Percentiles rank a stretch among this genome's conserved stretches.
These are phyloP conservation scores for Taxawa tesnikishii DNA, from an alignment of 2,329 filamentous ascomycete species.

Conservation along the genomic window DNA sequence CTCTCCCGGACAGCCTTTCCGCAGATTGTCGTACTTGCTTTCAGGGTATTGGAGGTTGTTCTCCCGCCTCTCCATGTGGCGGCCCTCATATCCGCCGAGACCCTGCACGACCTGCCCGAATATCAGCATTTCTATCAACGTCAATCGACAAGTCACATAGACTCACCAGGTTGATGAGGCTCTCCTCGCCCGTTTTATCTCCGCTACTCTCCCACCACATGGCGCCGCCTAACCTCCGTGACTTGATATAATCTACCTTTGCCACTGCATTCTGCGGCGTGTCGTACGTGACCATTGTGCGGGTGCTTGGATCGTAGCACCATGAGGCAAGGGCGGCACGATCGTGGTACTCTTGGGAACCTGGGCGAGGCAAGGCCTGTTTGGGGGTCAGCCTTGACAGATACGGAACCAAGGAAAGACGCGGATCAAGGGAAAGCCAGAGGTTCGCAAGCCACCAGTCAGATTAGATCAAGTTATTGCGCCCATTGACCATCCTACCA, in stretches of 20 bases:
- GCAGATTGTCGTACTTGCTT: constrained; percentile 42
- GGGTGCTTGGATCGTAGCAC: constrained; percentile 54
- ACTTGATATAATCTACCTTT: constrained; percentile 62
- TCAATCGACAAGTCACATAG: too few species aligned
- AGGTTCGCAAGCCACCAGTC: constrained; percentile 13
- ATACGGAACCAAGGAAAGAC: neutral
- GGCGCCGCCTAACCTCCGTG: constrained; percentile 61
- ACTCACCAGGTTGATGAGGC: constrained; percentile 43
- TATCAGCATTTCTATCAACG: neutral
- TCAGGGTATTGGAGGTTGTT: constrained; percentile 41
- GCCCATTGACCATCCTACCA: constrained; percentile 7
- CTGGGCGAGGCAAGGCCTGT: constrained; percentile 54
- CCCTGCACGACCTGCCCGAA: constrained; percentile 19
- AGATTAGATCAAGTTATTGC: constrained; percentile 26
- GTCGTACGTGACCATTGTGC: constrained; percentile 65
- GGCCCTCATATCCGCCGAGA: constrained; percentile 25
- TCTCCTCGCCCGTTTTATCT: constrained; percentile 53
- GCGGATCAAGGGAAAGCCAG: neutral
- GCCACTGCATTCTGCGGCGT: constrained; percentile 51
- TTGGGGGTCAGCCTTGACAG: neutral
- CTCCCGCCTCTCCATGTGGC: constrained; percentile 30
- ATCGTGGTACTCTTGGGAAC: constrained; percentile 54
- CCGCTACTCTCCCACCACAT: constrained; percentile 96
- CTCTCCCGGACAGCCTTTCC: too few species aligned
- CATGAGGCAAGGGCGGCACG: constrained; percentile 56